Conservation (phyloP, 768 basidiomycete species). For the Auricularia sp. region DNA sequence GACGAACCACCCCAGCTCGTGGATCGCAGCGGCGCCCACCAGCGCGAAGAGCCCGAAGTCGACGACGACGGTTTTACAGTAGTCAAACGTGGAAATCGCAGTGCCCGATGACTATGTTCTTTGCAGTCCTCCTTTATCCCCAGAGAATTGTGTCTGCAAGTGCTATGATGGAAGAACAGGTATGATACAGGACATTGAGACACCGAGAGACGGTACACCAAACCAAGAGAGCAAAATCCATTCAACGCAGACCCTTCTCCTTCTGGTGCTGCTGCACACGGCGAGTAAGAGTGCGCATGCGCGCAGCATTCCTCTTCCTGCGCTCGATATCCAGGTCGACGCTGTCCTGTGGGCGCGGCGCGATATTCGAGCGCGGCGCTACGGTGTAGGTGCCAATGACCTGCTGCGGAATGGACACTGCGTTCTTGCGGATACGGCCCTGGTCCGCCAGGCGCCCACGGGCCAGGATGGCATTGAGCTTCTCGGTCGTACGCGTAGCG, state of each 20-base stretch:
- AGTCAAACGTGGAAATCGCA: slow-evolving; percentile 32
- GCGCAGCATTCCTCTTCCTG: slow-evolving; percentile 63
- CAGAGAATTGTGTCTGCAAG: too few species aligned
- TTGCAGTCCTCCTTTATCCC: too few species aligned
- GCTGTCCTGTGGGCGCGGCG: slow-evolving; percentile 42
- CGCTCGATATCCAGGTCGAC: slow-evolving; percentile 69
- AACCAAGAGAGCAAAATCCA: not conserved
- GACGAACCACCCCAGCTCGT: slow-evolving; percentile 45
- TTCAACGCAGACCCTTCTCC: not conserved
- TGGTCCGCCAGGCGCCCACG: slow-evolving; percentile 59
- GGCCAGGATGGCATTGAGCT: slow-evolving; percentile 57
- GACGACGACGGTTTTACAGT: slow-evolving; percentile 91
- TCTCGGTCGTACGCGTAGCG: slow-evolving; percentile 25
- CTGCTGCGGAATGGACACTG: slow-evolving; percentile 72
- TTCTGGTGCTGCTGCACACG: slow-evolving; percentile 7
- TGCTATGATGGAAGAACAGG: too few species aligned
- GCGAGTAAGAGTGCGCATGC: slow-evolving; percentile 50
- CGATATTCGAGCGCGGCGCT: slow-evolving; percentile 53
- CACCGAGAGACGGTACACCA: not conserved
- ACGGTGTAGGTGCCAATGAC: slow-evolving; percentile 70
- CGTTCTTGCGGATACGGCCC: slow-evolving; percentile 61
- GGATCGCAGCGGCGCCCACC: slow-evolving; percentile 25
- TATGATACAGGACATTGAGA: not conserved
- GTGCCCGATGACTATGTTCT: not conserved
- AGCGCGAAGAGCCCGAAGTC: slow-evolving; percentile 50